Conservation (phyloP, 495 filamentous ascomycete genomes). For the Penicillium roqueforti region DNA sequence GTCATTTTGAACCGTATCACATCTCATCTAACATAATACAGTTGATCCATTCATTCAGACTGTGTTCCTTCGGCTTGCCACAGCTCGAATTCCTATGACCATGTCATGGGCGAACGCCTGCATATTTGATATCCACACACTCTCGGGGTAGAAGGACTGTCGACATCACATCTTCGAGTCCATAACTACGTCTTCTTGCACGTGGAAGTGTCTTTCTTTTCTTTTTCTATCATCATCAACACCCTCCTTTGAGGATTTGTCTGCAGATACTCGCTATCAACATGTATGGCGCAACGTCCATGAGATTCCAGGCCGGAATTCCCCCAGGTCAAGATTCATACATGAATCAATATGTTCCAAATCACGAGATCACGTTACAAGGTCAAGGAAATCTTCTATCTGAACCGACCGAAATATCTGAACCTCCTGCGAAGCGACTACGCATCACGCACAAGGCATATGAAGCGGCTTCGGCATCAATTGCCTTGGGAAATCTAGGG, state of each 20-base stretch:
- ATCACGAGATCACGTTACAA: slow-evolving; percentile 2
- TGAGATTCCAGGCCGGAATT: slow-evolving; percentile 11
- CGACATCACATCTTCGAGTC: neutral
- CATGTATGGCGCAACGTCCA: slow-evolving; percentile 15
- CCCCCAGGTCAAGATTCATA: slow-evolving; percentile 13
- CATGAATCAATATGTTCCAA: slow-evolving; percentile 12
- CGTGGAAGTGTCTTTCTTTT: neutral
- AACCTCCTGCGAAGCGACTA: slow-evolving; percentile 19
- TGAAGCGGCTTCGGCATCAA: slow-evolving; percentile 3
- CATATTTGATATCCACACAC: slow-evolving; percentile 11
- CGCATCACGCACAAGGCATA: slow-evolving; percentile 14
- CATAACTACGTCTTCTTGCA: neutral
- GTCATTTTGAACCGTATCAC: neutral
- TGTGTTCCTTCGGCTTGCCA: slow-evolving; percentile 1
- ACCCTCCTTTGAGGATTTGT: neutral
- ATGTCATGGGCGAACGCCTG: slow-evolving; percentile 1
- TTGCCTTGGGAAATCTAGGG: neutral
- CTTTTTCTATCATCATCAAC: neutral
- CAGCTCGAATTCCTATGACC: slow-evolving; percentile 4
- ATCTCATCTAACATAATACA: neutral
- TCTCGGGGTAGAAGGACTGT: slow-evolving; percentile 2
- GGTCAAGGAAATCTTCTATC: neutral
- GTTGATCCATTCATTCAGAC: slow-evolving; percentile 5
- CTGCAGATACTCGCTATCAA: slow-evolving; percentile 11
- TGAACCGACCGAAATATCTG: slow-evolving; percentile 4